A percentile compares a stretch with the other conserved stretches of the same genome.
phyloP scores from a whole-genome alignment of 2,329 filamentous ascomycete genomes.

The Epichloe brachyelytri region DNA sequence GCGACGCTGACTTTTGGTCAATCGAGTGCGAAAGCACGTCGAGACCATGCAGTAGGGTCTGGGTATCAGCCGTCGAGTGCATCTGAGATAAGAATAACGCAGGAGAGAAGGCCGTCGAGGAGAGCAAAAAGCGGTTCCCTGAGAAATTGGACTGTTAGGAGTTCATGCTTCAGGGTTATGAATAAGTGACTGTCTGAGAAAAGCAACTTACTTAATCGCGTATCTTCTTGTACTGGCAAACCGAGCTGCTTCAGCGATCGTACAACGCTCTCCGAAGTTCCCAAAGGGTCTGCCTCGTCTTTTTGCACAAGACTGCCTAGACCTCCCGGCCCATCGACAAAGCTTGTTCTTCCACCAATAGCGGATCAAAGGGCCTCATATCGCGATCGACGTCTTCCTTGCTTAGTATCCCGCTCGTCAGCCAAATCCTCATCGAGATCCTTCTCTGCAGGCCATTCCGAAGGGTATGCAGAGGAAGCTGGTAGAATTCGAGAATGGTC shows the following conservation, averaged over 20 bases:
- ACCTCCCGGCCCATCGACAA: constrained; percentile 26
- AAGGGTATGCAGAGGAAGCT: constrained; percentile 67
- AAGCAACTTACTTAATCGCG: constrained; percentile 51
- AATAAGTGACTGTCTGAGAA: constrained; percentile 3
- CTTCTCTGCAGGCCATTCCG: constrained; percentile 76
- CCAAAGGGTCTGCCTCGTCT: constrained; percentile 86
- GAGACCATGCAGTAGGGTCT: constrained; percentile 66
- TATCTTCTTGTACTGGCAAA: constrained; percentile 72
- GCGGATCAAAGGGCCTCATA: constrained; percentile 75
- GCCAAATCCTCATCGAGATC: constrained; percentile 55
- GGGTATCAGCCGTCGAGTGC: constrained; percentile 74
- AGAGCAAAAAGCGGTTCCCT: constrained; percentile 89
- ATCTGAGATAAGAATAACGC: constrained; percentile 84
- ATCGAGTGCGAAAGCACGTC: constrained; percentile 83
- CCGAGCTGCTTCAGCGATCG: constrained; percentile 64
- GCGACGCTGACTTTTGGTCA: constrained; percentile 91
- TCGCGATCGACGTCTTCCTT: constrained; percentile 55
- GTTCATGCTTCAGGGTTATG: not conserved
- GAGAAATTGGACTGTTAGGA: constrained; percentile 10
- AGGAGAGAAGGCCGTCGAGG: constrained; percentile 90
- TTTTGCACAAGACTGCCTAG: constrained; percentile 70
- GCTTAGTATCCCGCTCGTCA: constrained; percentile 36
- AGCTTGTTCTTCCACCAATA: constrained; percentile 50
- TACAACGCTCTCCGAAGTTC: constrained; percentile 78
- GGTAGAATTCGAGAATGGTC: constrained; percentile 78